phyloP scores from a whole-genome alignment of 805 yeast genomes.

The Saturnispora zaruensis region DNA sequence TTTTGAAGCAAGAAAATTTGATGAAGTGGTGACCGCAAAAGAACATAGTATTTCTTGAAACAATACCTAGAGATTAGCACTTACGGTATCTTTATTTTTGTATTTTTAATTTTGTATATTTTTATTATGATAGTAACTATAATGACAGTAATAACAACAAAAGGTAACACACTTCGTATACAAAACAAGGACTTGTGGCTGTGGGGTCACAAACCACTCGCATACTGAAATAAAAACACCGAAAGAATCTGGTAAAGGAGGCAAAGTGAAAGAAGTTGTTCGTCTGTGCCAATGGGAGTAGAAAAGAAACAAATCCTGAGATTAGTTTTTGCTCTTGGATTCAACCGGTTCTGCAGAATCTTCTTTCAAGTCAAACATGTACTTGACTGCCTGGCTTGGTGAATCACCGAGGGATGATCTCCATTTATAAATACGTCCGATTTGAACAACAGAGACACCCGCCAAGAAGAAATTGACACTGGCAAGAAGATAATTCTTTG shows the following conservation, averaged over 20 bases:
- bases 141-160: background rate
- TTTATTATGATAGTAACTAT: slow-evolving; percentile 1
- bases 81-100: background rate
- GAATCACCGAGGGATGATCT: slow-evolving; percentile 59
- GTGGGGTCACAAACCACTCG: background rate
- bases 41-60: background rate
- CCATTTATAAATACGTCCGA: slow-evolving; percentile 60
- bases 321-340: background rate
- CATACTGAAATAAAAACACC: background rate
- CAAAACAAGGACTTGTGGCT: background rate
- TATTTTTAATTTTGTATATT: background rate
- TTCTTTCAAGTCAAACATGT: slow-evolving; percentile 44
- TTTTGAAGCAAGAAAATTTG: slow-evolving; percentile 22
- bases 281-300: background rate
- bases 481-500: slow-evolving; percentile 80
- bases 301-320: background rate
- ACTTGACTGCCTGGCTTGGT: slow-evolving; percentile 44
- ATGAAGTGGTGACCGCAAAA: slow-evolving; percentile 12
- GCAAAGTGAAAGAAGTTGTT: background rate
- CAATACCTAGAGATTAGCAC: background rate
- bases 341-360: background rate
- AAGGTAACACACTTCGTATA: background rate
- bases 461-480: slow-evolving; percentile 92
- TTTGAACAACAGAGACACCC: slow-evolving; percentile 79
- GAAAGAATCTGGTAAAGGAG: background rate